A percentile compares a stretch with the other conserved stretches of the same genome.
Evolutionary conservation across 805 yeast genomes (phyloP).

Genomic region (Zygoascus bituminiphila): DNA sequence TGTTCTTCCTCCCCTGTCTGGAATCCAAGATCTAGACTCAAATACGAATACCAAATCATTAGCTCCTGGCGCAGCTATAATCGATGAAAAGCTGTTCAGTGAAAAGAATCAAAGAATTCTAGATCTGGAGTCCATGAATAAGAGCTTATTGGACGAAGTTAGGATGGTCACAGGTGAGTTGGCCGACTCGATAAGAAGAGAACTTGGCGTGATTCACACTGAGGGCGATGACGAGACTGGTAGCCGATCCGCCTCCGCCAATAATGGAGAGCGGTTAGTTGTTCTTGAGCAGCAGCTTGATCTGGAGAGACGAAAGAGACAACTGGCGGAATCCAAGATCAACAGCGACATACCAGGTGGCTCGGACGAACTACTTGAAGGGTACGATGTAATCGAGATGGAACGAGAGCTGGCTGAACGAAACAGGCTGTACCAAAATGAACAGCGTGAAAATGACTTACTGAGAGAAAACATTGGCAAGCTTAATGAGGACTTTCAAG

Average conservation of each 20-base stretch:
- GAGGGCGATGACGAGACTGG: background rate
- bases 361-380: background rate
- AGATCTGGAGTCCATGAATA: constrained; percentile 17
- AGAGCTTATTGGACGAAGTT: constrained; percentile 26
- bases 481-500: constrained; percentile 24
- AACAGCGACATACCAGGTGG: constrained; percentile 4
- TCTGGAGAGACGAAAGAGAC: constrained; percentile 27
- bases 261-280: constrained; percentile 9
- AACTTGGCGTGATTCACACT: constrained; percentile 20
- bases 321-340: constrained; percentile 17
- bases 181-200: constrained; percentile 32
- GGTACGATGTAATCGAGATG: constrained; percentile 19
- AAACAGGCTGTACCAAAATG: constrained; percentile 16
- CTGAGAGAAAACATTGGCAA: constrained; percentile 23
- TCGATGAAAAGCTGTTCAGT: background rate
- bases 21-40: background rate
- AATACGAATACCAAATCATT: background rate
- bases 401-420: constrained; percentile 25
- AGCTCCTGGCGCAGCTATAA: background rate
- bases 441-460: constrained; percentile 17
- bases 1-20: background rate
- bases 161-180: constrained; percentile 30
- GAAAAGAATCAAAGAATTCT: constrained; percentile 3
- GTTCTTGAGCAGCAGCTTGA: constrained; percentile 24
- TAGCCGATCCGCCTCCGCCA: background rate